phyloP scores from a whole-genome alignment of 192 early-diverging fungal genomes.

The Linderina pennispora region DNA sequence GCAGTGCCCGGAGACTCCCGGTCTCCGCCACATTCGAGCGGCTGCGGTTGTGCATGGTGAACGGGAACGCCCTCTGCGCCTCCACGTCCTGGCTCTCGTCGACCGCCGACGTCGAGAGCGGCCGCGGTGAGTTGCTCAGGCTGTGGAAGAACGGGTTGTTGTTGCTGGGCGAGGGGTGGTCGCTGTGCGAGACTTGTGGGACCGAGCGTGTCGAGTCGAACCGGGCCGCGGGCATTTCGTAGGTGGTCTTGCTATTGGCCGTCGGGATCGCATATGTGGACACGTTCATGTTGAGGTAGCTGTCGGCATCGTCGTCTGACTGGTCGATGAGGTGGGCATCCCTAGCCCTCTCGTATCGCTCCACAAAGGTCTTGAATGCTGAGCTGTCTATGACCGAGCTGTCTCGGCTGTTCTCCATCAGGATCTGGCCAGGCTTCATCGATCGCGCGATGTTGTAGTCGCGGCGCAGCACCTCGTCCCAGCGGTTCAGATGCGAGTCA shows the following conservation, averaged over 20 bases:
- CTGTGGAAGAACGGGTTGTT: too few species aligned
- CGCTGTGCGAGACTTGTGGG: too few species aligned
- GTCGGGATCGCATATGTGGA: slow-evolving; percentile 12
- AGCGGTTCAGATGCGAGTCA: slow-evolving; percentile 27
- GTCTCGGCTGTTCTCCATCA: slow-evolving; percentile 23
- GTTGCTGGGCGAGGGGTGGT: too few species aligned
- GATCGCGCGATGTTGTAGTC: slow-evolving; percentile 43
- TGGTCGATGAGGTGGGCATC: not conserved
- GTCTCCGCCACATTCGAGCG: slow-evolving; percentile 35
- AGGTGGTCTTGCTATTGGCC: too few species aligned
- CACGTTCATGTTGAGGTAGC: slow-evolving; percentile 22
- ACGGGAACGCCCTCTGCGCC: slow-evolving; percentile 11
- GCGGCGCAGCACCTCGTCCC: slow-evolving; percentile 29
- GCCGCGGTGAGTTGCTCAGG: too few species aligned
- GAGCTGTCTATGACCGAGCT: slow-evolving; percentile 19
- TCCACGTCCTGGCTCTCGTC: not conserved
- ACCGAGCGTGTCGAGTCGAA: too few species aligned
- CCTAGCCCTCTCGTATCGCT: slow-evolving; percentile 24
- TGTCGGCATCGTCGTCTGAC: slow-evolving; percentile 18
- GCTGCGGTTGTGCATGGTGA: slow-evolving; percentile 19
- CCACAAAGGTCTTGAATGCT: slow-evolving; percentile 23
- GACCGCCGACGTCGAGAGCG: too few species aligned
- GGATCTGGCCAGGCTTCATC: slow-evolving; percentile 7
- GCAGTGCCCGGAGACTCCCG: slow-evolving; percentile 32
- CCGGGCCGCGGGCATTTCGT: too few species aligned